Percentiles rank a stretch among this genome's conserved stretches.
Conservation (phyloP, 169 alveolate species). For the Plasmodium adleri region DNA sequence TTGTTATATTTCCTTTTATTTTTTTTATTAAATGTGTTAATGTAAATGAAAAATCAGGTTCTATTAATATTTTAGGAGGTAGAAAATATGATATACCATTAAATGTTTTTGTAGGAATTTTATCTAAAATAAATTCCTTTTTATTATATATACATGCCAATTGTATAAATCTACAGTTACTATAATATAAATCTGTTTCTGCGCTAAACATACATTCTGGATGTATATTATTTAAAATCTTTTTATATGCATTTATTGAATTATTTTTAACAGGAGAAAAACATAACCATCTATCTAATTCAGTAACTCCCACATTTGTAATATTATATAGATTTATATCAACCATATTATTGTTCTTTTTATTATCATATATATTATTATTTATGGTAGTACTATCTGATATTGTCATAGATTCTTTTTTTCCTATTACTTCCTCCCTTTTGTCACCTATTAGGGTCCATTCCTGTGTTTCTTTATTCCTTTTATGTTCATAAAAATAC, state of each 20-base stretch:
- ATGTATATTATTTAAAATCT: constrained; percentile 79
- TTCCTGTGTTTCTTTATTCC: too few species aligned
- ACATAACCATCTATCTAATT: constrained; percentile 87
- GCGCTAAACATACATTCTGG: constrained; percentile 88
- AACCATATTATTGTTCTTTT: constrained; percentile 62
- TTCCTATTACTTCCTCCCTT: background rate
- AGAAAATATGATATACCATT: constrained; percentile 41
- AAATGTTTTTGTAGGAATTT: constrained; percentile 13
- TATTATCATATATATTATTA: constrained; percentile 44
- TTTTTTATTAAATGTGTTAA: constrained; percentile 49
- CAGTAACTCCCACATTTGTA: constrained; percentile 86
- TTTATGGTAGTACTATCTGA: background rate
- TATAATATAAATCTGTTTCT: constrained; percentile 87
- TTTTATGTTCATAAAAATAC: too few species aligned
- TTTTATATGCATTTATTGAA: constrained; percentile 82
- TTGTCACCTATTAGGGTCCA: too few species aligned
- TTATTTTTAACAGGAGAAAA: constrained; percentile 91
- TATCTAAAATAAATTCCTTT: constrained; percentile 17
- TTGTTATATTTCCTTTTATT: constrained; percentile 54
- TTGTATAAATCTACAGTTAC: constrained; percentile 82
- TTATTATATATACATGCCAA: constrained; percentile 84
- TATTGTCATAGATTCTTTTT: background rate
- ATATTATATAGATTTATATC: too few species aligned
- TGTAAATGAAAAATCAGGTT: constrained; percentile 69
- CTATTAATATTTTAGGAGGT: constrained; percentile 68